Conservation (phyloP, 2,329 filamentous ascomycete genomes). For the Esteya vermicola region DNA sequence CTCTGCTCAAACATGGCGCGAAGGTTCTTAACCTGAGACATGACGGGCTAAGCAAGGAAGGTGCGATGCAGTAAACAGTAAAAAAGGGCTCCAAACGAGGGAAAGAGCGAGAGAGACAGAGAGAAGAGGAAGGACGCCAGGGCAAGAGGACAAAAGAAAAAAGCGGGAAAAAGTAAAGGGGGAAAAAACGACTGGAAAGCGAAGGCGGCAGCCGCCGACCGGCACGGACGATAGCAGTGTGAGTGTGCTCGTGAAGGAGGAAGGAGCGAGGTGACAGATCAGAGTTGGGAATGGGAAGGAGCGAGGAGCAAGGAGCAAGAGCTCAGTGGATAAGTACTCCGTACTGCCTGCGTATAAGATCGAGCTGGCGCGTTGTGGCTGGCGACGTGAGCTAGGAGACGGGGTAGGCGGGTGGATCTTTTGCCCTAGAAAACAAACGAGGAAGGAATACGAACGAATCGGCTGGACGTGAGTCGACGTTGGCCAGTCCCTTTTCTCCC, state of each 20-base stretch:
- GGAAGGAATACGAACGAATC: too few species aligned
- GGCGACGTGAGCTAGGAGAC: background rate
- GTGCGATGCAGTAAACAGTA: constrained; percentile 1
- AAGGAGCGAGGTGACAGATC: background rate
- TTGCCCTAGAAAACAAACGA: too few species aligned
- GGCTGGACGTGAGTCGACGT: too few species aligned
- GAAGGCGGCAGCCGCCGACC: constrained; percentile 6
- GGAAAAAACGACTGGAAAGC: background rate
- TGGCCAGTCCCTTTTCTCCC: too few species aligned
- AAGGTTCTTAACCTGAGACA: constrained; percentile 60
- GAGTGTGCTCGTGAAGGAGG: background rate
- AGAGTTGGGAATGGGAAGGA: background rate
- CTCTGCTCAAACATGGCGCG: constrained; percentile 70
- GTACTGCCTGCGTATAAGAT: too few species aligned
- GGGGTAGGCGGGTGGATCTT: too few species aligned
- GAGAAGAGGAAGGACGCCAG: background rate
- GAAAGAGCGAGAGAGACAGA: background rate
- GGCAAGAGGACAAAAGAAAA: too few species aligned
- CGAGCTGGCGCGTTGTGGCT: too few species aligned
- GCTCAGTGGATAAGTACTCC: background rate
- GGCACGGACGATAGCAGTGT: constrained; percentile 1
- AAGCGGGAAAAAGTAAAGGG: background rate
- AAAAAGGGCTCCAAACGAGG: background rate
- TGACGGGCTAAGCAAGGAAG: constrained; percentile 33
- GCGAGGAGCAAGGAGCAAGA: background rate